phyloP scores from a whole-genome alignment of 2,329 filamentous ascomycete genomes.

The Alternaria triticimaculans region DNA sequence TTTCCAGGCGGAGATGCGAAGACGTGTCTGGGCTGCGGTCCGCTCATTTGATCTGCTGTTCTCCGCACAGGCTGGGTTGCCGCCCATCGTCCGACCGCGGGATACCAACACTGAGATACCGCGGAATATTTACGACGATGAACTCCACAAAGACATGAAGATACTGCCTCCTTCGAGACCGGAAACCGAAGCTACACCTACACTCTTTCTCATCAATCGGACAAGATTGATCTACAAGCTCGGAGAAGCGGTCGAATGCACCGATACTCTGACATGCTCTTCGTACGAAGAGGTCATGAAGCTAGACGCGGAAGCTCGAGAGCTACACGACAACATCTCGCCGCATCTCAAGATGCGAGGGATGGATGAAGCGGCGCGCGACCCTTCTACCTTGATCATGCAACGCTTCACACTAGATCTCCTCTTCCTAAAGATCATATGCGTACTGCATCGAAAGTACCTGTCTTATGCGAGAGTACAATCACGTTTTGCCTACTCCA shows the following conservation, averaged over 20 bases:
- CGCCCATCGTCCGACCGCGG: slow-evolving; percentile 72
- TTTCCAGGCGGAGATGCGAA: slow-evolving; percentile 76
- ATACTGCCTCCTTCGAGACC: slow-evolving; percentile 72
- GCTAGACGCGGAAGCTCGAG: slow-evolving; percentile 64
- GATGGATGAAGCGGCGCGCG: slow-evolving; percentile 74
- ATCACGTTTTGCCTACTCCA: slow-evolving; percentile 81
- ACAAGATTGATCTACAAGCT: slow-evolving; percentile 71
- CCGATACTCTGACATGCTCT: slow-evolving; percentile 66
- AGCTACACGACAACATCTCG: slow-evolving; percentile 70
- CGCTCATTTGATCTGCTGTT: slow-evolving; percentile 77
- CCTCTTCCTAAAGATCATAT: slow-evolving; percentile 86
- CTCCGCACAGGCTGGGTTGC: slow-evolving; percentile 71
- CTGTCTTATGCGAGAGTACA: slow-evolving; percentile 76
- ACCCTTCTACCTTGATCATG: slow-evolving; percentile 73
- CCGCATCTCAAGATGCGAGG: slow-evolving; percentile 79
- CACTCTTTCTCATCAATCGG: slow-evolving; percentile 81
- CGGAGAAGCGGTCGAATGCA: slow-evolving; percentile 72
- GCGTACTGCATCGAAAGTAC: slow-evolving; percentile 87
- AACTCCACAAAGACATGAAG: slow-evolving; percentile 73
- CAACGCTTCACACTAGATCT: slow-evolving; percentile 85
- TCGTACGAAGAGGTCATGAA: slow-evolving; percentile 69
- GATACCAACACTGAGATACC: slow-evolving; percentile 79
- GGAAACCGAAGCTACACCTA: slow-evolving; percentile 73
- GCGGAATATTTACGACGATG: slow-evolving; percentile 81
- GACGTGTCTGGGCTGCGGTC: slow-evolving; percentile 70